Conservation (phyloP, 768 basidiomycete genomes). For the Glaciozyma martinii region DNA sequence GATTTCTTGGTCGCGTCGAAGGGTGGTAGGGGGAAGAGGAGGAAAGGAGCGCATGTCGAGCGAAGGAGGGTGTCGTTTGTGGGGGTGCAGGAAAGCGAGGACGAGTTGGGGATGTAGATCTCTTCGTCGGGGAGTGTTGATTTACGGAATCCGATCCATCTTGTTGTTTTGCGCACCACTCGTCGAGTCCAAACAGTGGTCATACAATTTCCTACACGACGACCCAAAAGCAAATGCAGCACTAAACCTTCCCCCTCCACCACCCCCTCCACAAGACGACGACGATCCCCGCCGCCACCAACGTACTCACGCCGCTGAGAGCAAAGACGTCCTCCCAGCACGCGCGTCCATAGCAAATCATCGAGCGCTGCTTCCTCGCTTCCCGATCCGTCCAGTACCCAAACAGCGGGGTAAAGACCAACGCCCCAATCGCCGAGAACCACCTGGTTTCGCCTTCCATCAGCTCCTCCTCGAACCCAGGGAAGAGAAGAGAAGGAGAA, state of each 20-base stretch:
- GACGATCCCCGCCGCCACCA: neutral
- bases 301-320: neutral
- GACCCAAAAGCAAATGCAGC: too few species aligned
- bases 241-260: constrained; percentile 1
- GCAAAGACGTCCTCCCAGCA: constrained; percentile 1
- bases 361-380: neutral
- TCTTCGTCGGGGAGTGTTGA: too few species aligned
- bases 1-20: too few species aligned
- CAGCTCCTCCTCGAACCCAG: neutral
- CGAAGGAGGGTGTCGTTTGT: too few species aligned
- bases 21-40: too few species aligned
- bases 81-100: too few species aligned
- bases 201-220: neutral
- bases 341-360: neutral
- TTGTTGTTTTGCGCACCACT: too few species aligned
- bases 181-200: neutral
- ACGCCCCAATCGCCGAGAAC: constrained; percentile 25
- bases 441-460: neutral
- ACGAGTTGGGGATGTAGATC: too few species aligned
- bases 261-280: neutral
- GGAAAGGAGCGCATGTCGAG: too few species aligned
- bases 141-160: too few species aligned
- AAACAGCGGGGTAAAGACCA: constrained; percentile 26
- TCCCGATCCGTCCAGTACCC: constrained; percentile 22
- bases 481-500: neutral